Base-by-base conservation (phyloP, 1,139 yeast genomes). In the Kazachstania sp. region DNA sequence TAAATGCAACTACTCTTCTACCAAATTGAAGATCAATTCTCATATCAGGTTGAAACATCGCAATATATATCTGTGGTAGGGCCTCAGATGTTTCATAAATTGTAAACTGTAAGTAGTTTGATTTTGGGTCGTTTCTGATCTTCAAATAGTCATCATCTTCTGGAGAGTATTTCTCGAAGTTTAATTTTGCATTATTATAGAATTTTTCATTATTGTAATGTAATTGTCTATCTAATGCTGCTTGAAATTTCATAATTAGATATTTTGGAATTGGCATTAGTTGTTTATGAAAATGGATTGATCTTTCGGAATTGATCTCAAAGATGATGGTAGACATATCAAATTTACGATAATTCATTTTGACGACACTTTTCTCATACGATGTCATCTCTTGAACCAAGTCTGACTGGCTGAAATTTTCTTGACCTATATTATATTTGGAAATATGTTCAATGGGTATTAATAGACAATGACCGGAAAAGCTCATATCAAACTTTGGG, bases 391-490 rank as follows among this genome's bases (percentile, higher is more conserved):
- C 84, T 51, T 64, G 66, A 59, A 54, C 70, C 52, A 67, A 54
- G 34, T 52, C 71, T 46, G 69, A 67, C 50, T 66, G 66, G 3
- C 31, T 4, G 60, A 57, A 50, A 3, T 41, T 37, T 0, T 48
- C 54, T 4, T 59, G 40, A 2, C 53, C 54, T 16, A 49, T 49
- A 37, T 55, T 56, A n/a, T 66, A 41, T 34, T 61, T 75, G 0
- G 95, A 75, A 8, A 73, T 68, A 63, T 90, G 97, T 11, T 81
- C 79, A 20, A 90, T 76, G 0, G 97, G 95, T n/a, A 87, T 79
- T 8, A 88, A 73, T 41, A 90, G 71, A 13, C 86, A 85, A 68
- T 90, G 97, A 0, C 95, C 95, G 0, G 95, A 78, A 59, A 86
- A 81, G 9, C 72, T 71, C 59, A 75, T 61, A 9, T 61, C 59